Evolutionary conservation across 306 rosid species (phyloP).

Genomic region (Elaeagnus macrophylla): DNA sequence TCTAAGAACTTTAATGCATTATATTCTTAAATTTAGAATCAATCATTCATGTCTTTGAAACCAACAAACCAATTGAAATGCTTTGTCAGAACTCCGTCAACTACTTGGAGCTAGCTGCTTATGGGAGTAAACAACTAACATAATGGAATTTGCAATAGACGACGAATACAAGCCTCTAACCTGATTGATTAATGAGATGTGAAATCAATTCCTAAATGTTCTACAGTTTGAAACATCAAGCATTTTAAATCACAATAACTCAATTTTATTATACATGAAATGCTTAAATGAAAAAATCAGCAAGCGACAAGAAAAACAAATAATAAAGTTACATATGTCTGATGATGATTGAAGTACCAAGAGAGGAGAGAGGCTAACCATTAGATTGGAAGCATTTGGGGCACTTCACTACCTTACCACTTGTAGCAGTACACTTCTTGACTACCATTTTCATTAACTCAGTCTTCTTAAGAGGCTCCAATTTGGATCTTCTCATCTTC

Average conservation of each 20-base stretch:
- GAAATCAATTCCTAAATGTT: too few relatives aligned
- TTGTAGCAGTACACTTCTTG: slow-evolving; percentile 37
- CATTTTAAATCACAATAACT: background rate
- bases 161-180: too few relatives aligned
- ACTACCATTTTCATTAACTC: slow-evolving; percentile 35
- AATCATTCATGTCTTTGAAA: too few relatives aligned
- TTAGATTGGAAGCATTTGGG: slow-evolving; percentile 55
- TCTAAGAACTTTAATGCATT: too few relatives aligned
- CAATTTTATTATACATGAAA: background rate
- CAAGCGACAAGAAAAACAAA: slow-evolving; percentile 5
- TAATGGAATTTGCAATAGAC: too few relatives aligned
- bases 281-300: background rate
- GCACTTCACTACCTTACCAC: slow-evolving; percentile 47
- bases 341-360: slow-evolving; percentile 11
- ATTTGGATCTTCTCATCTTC: slow-evolving; percentile 58
- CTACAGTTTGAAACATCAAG: background rate
- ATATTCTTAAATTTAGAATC: too few relatives aligned
- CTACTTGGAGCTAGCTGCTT: too few relatives aligned
- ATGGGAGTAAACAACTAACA: too few relatives aligned
- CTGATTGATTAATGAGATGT: too few relatives aligned
- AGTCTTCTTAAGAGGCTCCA: slow-evolving; percentile 42
- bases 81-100: too few relatives aligned
- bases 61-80: too few relatives aligned
- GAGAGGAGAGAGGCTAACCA: slow-evolving; percentile 40
- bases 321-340: slow-evolving; percentile 11